phyloP scores from a whole-genome alignment of 768 basidiomycete genomes.

The Chalciporus chontae region DNA sequence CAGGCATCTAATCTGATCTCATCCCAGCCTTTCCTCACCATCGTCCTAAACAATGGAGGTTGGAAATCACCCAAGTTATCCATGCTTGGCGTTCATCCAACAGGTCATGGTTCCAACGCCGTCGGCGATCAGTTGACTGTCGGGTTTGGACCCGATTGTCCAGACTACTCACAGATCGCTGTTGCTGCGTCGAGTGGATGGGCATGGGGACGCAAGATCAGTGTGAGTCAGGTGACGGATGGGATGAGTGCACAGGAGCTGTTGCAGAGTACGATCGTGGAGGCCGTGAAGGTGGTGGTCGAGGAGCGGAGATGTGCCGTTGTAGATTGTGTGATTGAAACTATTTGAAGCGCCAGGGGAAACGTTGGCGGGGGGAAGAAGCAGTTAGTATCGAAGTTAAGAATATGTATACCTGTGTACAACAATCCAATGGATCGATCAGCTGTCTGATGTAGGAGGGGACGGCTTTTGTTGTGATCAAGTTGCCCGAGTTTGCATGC shows the following conservation, averaged over 20 bases:
- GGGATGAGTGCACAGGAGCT: slow-evolving; percentile 21
- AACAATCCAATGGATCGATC: too few species aligned
- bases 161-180: slow-evolving; percentile 61
- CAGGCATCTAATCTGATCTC: background rate
- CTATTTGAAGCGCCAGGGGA: slow-evolving; percentile 27
- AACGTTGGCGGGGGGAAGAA: background rate
- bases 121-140: slow-evolving; percentile 51
- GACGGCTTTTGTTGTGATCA: too few species aligned
- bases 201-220: slow-evolving; percentile 50
- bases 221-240: slow-evolving; percentile 21
- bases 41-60: slow-evolving; percentile 70
- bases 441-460: too few species aligned
- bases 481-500: too few species aligned
- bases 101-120: slow-evolving; percentile 46
- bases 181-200: slow-evolving; percentile 67
- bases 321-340: slow-evolving; percentile 55
- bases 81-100: slow-evolving; percentile 62
- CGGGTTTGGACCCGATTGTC: slow-evolving; percentile 60
- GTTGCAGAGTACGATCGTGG: slow-evolving; percentile 35
- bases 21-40: slow-evolving; percentile 63
- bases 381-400: too few species aligned
- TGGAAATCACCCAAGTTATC: slow-evolving; percentile 66
- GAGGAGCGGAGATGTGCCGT: slow-evolving; percentile 62
- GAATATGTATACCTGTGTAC: too few species aligned
- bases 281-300: slow-evolving; percentile 54